A percentile compares a stretch with the other conserved stretches of the same genome.
These are phyloP conservation scores for Fagopyrum esculentum DNA, from an alignment of 148 eudicot species.

Conservation along the genomic window DNA sequence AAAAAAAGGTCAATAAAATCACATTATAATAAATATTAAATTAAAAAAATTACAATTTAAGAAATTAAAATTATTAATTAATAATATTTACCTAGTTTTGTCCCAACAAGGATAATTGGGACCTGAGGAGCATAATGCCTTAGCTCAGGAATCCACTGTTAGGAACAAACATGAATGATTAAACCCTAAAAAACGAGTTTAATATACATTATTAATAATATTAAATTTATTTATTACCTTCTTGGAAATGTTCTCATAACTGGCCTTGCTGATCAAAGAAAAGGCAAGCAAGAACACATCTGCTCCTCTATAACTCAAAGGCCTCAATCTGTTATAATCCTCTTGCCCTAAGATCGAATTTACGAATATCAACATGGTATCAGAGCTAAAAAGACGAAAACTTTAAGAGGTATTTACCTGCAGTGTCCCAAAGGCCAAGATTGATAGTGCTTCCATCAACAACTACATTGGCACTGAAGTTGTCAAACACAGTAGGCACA, in stretches of 20 bases:
- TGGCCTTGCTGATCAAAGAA: constrained; percentile 74
- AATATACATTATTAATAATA: neutral
- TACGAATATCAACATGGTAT: too few relatives aligned
- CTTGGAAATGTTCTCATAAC: constrained; percentile 68
- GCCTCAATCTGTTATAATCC: constrained; percentile 75
- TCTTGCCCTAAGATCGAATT: constrained; percentile 46
- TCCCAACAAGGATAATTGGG: constrained; percentile 45
- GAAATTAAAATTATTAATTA: too few relatives aligned
- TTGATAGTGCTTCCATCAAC: constrained; percentile 17
- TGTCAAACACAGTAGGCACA: constrained; percentile 19
- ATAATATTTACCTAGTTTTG: constrained; percentile 27
- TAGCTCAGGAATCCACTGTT: constrained; percentile 49
- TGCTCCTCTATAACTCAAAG: constrained; percentile 76
- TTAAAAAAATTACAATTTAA: neutral
- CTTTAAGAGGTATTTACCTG: neutral
- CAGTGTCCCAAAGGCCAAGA: constrained; percentile 19
- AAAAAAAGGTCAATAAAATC: neutral
- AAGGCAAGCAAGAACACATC: constrained; percentile 73
- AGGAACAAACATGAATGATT: neutral
- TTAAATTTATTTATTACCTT: constrained; percentile 32
- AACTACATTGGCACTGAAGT: constrained; percentile 18
- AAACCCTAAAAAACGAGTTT: neutral
- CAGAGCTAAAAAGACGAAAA: neutral
- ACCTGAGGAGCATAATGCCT: constrained; percentile 50
- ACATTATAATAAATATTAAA: neutral